Evolutionary conservation across 768 basidiomycete genomes (phyloP).

Genomic region (Agaricus blazei): DNA sequence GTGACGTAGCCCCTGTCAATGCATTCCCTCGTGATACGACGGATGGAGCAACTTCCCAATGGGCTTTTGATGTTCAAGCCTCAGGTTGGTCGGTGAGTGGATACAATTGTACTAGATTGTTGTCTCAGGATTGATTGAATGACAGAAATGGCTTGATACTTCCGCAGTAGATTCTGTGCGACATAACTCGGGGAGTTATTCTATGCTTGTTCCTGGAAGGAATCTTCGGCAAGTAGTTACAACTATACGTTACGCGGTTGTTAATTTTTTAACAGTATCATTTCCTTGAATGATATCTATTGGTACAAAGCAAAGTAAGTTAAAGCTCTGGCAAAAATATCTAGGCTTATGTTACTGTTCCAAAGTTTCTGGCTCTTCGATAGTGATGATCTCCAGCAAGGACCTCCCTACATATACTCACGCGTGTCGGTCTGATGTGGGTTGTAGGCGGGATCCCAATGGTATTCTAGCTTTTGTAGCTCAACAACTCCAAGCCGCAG

Average conservation of each 20-base stretch:
- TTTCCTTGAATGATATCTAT: slow-evolving; percentile 56
- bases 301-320: slow-evolving; percentile 57
- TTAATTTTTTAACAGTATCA: slow-evolving; percentile 32
- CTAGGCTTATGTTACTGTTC: neutral
- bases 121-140: neutral
- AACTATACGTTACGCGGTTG: neutral
- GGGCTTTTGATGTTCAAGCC: slow-evolving; percentile 51
- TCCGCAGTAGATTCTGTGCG: slow-evolving; percentile 37
- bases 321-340: neutral
- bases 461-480: slow-evolving; percentile 53
- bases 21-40: slow-evolving; percentile 48
- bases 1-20: slow-evolving; percentile 56
- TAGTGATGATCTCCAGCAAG: slow-evolving; percentile 39
- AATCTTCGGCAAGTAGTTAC: slow-evolving; percentile 36
- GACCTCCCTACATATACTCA: neutral
- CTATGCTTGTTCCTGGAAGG: slow-evolving; percentile 41
- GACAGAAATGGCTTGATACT: slow-evolving; percentile 41
- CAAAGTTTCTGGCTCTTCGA: slow-evolving; percentile 59
- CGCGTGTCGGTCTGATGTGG: no score
- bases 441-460: slow-evolving; percentile 44
- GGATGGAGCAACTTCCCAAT: slow-evolving; percentile 33
- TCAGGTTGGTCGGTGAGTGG: slow-evolving; percentile 41
- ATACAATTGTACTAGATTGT: neutral
- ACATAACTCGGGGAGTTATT: slow-evolving; percentile 52
- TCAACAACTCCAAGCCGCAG: slow-evolving; percentile 50